phyloP scores from a whole-genome alignment of 192 early-diverging fungal genomes.

The Allomyces macrogynus region DNA sequence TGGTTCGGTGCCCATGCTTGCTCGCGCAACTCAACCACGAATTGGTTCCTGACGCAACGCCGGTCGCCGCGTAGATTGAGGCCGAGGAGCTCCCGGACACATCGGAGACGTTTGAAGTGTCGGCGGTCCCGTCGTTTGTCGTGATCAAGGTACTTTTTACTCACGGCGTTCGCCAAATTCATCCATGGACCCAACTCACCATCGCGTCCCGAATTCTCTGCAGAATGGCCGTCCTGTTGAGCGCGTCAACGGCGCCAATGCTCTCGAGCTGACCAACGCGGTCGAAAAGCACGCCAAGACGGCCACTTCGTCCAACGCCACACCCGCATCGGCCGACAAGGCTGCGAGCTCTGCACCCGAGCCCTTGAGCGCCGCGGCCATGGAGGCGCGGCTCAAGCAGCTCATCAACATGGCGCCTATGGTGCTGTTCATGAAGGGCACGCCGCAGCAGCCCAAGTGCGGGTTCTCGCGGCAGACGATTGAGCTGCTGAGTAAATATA shows the following conservation, averaged over 20 bases:
- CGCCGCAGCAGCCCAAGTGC: constrained; percentile 27
- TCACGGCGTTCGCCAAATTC: too few species aligned
- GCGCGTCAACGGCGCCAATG: constrained; percentile 75
- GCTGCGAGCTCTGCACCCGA: constrained; percentile 5
- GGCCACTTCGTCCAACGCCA: constrained; percentile 3
- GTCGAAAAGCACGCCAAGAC: constrained; percentile 43
- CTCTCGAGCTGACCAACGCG: constrained; percentile 47
- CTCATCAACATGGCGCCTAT: constrained; percentile 20
- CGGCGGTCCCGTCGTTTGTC: constrained; percentile 77
- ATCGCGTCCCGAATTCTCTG: not conserved
- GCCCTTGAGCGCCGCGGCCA: constrained; percentile 3
- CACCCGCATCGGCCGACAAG: constrained; percentile 12
- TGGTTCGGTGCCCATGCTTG: constrained; percentile 20
- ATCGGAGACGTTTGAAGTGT: constrained; percentile 73
- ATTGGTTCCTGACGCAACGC: not conserved
- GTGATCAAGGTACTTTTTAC: constrained; percentile 37
- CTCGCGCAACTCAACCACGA: not conserved
- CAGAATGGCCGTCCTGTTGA: constrained; percentile 45
- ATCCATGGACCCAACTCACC: too few species aligned
- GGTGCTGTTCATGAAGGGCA: constrained; percentile 39
- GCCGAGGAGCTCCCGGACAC: constrained; percentile 78
- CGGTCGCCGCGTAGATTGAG: constrained; percentile 32
- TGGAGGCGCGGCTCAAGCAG: constrained; percentile 15
- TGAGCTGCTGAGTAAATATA: constrained; percentile 21
- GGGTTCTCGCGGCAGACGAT: constrained; percentile 27